Conservation (phyloP, 2,329 filamentous ascomycete genomes). For the Tolypocladium capitatum region DNA sequence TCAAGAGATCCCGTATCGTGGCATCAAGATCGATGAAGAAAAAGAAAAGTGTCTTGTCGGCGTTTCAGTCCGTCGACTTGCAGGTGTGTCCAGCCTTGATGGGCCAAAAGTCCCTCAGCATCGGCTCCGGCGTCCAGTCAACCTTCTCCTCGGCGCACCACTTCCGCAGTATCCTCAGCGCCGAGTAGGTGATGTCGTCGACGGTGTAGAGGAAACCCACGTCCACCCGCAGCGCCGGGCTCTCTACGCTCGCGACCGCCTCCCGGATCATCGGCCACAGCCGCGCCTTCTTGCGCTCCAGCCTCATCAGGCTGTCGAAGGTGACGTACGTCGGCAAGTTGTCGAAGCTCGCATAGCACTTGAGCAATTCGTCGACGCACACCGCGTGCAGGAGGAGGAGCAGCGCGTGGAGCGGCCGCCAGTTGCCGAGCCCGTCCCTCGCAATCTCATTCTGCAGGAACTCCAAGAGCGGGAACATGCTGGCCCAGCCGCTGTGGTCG, state of each 20-base stretch:
- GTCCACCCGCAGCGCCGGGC: conserved; percentile 15
- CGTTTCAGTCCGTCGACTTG: neutral
- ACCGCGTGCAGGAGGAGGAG: conserved; percentile 30
- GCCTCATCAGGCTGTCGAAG: conserved; percentile 10
- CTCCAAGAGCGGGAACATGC: conserved; percentile 30
- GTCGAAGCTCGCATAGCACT: conserved; percentile 17
- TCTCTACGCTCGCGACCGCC: conserved; percentile 15
- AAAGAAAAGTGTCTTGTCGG: neutral
- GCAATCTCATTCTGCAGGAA: conserved; percentile 26
- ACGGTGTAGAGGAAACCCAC: conserved; percentile 29
- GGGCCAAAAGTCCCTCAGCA: conserved; percentile 11
- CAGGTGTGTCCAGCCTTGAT: conserved; percentile 1
- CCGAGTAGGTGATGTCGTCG: conserved; percentile 27
- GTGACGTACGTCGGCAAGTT: conserved; percentile 4
- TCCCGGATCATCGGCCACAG: conserved; percentile 19
- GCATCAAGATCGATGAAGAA: neutral
- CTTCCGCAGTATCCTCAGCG: conserved; percentile 25
- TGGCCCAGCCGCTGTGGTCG: conserved; percentile 28
- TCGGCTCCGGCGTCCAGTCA: conserved; percentile 30
- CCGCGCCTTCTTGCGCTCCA: conserved; percentile 13
- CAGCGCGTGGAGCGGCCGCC: conserved; percentile 27
- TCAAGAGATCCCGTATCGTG: neutral
- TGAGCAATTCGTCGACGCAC: conserved; percentile 31
- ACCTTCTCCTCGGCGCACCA: conserved; percentile 32
- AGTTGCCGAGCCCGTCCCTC: conserved; percentile 17